Base-by-base conservation (phyloP, 352 stramenopile genomes). In the Hyaloperonospora arabidopsidis region DNA sequence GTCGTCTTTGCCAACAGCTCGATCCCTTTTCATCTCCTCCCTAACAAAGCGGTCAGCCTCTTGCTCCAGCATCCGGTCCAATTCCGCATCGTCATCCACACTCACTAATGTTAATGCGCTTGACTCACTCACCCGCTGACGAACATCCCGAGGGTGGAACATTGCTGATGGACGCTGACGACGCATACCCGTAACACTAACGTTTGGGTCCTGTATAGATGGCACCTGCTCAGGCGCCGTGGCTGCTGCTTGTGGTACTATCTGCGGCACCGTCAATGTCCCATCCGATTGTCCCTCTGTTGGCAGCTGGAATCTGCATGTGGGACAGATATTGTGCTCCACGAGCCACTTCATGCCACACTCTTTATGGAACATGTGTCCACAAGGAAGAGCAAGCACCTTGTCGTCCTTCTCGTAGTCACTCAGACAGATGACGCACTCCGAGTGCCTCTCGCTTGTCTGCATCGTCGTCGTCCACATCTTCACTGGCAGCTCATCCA, bases 301-400 rank as follows among this genome's bases (percentile, higher is more conserved):
- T 2, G 82, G 82, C 23, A 92, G 52, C 18, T 86, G 51, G 40
- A 77, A 76, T 38, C 82, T 72, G 57, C 82, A 92, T 0, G 78
- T 89, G 12, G 82, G 82, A 45, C 82, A 92, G 2, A 88, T 70
- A 28, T 89, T 89, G 74, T 92, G 77, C 38, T 87, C 72, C 5
- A 72, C 29, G 1, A 92, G 82, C 82, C 82, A 92, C 23, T 67
- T 77, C 67, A 86, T 72, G 25, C 71, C 76, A 49, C 82, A 92
- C 32, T 86, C 70, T 59, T 84, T 79, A 71, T 92, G 82, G 57
- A 92, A 89, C 19, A 67, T 71, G 57, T 92, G 82, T 14, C 74
- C 73, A 44, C 82, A 92, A 0, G 82, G 82, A 5, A 92, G 67
- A n/a, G 70, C 69, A 13, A 89, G 59, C 11, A 91, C 68, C 21